Base-by-base conservation (phyloP, 805 yeast genomes). In the Metschnikowia orientalis region DNA sequence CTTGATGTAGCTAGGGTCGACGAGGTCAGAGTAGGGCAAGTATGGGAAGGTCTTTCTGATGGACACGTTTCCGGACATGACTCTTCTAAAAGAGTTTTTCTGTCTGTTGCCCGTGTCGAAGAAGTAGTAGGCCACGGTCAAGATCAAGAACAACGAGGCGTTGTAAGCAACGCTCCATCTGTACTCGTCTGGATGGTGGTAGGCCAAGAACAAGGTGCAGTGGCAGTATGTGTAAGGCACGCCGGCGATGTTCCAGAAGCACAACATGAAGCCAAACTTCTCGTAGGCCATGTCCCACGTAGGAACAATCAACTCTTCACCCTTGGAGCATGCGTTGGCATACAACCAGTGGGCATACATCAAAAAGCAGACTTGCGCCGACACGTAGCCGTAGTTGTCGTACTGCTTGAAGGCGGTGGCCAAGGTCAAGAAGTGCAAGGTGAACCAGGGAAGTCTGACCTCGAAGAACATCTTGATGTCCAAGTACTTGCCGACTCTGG, bases 261-360 rank as follows among this genome's bases (percentile, higher is more conserved):
- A 78, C 46, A 92, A 75, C 97, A 92, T 89, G 71, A 92, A 92
- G n/a, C 98, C 98, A 52, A 92, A 92, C 65, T 92, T 92, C 61
- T 92, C 98, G 61, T 92, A 92, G 19, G 95, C 96, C 97, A 92
- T 90, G 61, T 92, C 98, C 97, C 98, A 92, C 12, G 95, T 84
- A 49, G 97, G 95, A 42, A 89, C 95, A 57, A 92, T 92, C 50
- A 90, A 69, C 59, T 92, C 97, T 64, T 92, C 98, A 49, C 97
- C 98, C 63, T 92, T 92, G 37, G 95, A 81, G 62, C 97, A 90
- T 3, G 97, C 96, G 54, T 92, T 90, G 41, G 95, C 95, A 55
- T 92, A 92, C 30, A 88, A 67, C 84, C 94, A 92, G 59, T 90
- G 94, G 9, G 95, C 97, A 40, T 82, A 64, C 45, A 85, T 61